These are phyloP conservation scores for Ganoderma sinense DNA, from an alignment of 1,284 basidiomycete species.

Conservation along the genomic window DNA sequence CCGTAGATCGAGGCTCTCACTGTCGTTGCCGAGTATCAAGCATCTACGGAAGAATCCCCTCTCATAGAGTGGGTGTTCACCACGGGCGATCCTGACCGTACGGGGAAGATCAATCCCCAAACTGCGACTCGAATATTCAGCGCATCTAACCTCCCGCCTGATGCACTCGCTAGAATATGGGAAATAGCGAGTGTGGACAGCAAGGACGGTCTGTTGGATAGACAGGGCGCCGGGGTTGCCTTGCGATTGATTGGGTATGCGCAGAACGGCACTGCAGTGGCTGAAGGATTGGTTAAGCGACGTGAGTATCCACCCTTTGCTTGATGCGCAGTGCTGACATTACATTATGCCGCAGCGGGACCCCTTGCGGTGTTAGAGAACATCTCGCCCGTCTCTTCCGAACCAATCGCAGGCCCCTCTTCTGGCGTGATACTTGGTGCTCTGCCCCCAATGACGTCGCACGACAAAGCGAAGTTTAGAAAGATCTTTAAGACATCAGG, in stretches of 20 bases:
- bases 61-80: constrained; percentile 74
- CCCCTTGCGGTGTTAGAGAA: constrained; percentile 84
- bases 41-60: constrained; percentile 68
- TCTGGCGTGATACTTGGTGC: constrained; percentile 3
- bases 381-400: constrained; percentile 45
- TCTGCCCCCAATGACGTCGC: constrained; percentile 68
- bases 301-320: constrained; percentile 51
- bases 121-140: constrained; percentile 82
- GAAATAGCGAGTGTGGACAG: constrained; percentile 90
- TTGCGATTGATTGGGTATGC: constrained; percentile 91
- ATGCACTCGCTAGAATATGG: constrained; percentile 91
- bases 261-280: constrained; percentile 81
- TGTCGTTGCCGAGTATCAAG: constrained; percentile 53
- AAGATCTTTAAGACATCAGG: constrained; percentile 70
- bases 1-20: constrained; percentile 35
- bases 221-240: constrained; percentile 84
- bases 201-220: constrained; percentile 84
- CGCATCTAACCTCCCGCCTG: constrained; percentile 79
- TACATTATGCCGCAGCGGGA: constrained; percentile 61
- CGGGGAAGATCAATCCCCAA: constrained; percentile 82
- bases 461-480: constrained; percentile 86
- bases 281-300: constrained; percentile 64
- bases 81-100: constrained; percentile 70
- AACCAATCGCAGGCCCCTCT: constrained; percentile 19
- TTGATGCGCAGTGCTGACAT: neutral